Base-by-base conservation (phyloP, 495 filamentous ascomycete genomes). In the Daldinia loculata region DNA sequence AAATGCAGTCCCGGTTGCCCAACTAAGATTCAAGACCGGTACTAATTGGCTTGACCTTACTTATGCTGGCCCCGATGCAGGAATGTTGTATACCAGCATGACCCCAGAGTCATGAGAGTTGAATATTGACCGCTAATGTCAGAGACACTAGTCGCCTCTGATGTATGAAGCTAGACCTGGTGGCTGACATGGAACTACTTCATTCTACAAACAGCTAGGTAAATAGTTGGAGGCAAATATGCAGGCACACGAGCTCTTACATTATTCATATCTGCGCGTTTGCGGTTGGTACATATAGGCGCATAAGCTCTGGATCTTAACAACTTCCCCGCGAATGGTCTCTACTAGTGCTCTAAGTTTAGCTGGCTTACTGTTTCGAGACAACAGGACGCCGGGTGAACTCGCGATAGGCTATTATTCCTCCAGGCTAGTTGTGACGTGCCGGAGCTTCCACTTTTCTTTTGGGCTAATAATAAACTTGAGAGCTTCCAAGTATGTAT, bases 181-280 rank as follows among this genome's bases (percentile, higher is more conserved):
- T 64, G 36, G 59, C 22, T 32, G 30, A 50, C 5, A 61, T 39
- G 7, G 2, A n/a, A 15, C 36, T 38, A 56, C 27, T 36, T 6
- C 56, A 39, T 52, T 43, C 50, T 61, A 53, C 53, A 6, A 57
- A 41, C 7, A 50, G 22, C 55, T 48, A 30, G 38, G 27, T 39
- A 26, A 43, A n/a, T 50, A 39, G 17, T 15, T 19, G 0, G 17
- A 17, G 14, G n/a, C 3, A 34, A 56, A 22, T 2, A 64, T 63
- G 34, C 56, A 56, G 52, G 61, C 19, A 57, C 14, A 66, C 60
- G 50, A 61, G 29, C 55, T 56, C 50, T 60, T 50, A 48, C 36
- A 63, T 56, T 22, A 34, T 57, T 38, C 22, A 50, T 56, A 58
- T 34, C 17, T 36, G 48, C 29, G 30, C 11, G 38, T 30, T 15